Evolutionary conservation across 768 basidiomycete species (phyloP).

Genomic region (Clavaria fumosa): DNA sequence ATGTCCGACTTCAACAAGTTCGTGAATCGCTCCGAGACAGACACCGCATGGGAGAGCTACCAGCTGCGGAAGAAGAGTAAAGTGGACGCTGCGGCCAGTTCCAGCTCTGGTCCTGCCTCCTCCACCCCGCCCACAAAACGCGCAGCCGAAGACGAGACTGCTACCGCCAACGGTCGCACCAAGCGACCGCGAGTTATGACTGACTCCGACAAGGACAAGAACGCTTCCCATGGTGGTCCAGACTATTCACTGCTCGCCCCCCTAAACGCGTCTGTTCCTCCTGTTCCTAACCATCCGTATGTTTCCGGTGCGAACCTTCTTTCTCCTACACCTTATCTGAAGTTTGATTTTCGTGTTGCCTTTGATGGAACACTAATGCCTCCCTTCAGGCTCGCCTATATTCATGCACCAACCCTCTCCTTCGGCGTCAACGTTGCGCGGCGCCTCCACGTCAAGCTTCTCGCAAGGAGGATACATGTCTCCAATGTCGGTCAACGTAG

Average conservation of each 20-base stretch:
- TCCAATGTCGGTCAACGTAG: conserved; percentile 41
- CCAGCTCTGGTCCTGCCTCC: conserved; percentile 8
- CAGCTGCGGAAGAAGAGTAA: conserved; percentile 45
- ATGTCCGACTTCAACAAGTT: conserved; percentile 64
- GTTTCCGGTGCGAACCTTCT: conserved; percentile 19
- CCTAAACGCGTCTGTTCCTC: conserved; percentile 26
- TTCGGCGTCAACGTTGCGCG: conserved; percentile 27
- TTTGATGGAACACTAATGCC: too few species aligned
- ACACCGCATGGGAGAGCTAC: conserved; percentile 86
- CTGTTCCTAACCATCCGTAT: conserved; percentile 20
- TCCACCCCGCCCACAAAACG: conserved; percentile 30
- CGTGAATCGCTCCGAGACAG: conserved; percentile 78
- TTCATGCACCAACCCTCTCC: conserved; percentile 36
- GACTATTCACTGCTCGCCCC: conserved; percentile 45
- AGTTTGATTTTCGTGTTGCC: too few species aligned
- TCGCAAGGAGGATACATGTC: conserved; percentile 39
- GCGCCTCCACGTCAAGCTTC: conserved; percentile 22
- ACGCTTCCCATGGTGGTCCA: too few species aligned
- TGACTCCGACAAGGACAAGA: conserved; percentile 29
- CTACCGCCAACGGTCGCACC: conserved; percentile 20
- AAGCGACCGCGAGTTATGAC: conserved; percentile 35
- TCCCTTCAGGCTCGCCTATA: too few species aligned
- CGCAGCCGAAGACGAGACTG: conserved; percentile 32
- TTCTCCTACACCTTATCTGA: conserved; percentile 5
- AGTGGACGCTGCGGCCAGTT: conserved; percentile 15